Evolutionary conservation across 2,329 filamentous ascomycete species (phyloP).

Genomic region (Arthrobotrys iridis): DNA sequence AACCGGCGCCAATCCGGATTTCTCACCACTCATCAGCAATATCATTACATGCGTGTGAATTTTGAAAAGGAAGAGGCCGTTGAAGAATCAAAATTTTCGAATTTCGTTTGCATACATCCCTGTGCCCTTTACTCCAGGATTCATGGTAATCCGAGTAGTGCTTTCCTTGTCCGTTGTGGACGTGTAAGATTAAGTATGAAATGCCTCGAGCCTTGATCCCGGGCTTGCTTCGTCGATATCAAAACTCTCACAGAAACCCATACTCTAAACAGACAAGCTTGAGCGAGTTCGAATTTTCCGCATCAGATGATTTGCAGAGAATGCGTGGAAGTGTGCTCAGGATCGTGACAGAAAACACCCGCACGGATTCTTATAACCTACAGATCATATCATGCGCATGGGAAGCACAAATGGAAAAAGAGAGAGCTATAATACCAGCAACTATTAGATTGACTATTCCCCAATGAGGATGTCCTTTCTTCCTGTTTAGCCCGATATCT

Average conservation of each 20-base stretch:
- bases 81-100: not conserved
- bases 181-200: constrained; percentile 41
- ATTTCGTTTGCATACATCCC: constrained; percentile 24
- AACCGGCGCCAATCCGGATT: not conserved
- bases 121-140: constrained; percentile 34
- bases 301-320: constrained; percentile 10
- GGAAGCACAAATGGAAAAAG: constrained; percentile 27
- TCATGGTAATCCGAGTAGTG: constrained; percentile 23
- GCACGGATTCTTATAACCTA: constrained; percentile 12
- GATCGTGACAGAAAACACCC: constrained; percentile 19
- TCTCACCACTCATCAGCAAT: not conserved
- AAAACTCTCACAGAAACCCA: constrained; percentile 11
- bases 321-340: not conserved
- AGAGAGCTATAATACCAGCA: constrained; percentile 47
- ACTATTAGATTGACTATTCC: constrained; percentile 46
- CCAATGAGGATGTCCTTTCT: constrained; percentile 45
- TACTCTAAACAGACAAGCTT: constrained; percentile 30
- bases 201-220: constrained; percentile 49
- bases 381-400: constrained; percentile 28
- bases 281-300: constrained; percentile 26
- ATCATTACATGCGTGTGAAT: not conserved
- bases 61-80: not conserved
- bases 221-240: constrained; percentile 43
- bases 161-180: constrained; percentile 32
- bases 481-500: constrained; percentile 46